Evolutionary conservation across 306 rosid genomes (phyloP).

Genomic region (Inga leiocalycina): DNA sequence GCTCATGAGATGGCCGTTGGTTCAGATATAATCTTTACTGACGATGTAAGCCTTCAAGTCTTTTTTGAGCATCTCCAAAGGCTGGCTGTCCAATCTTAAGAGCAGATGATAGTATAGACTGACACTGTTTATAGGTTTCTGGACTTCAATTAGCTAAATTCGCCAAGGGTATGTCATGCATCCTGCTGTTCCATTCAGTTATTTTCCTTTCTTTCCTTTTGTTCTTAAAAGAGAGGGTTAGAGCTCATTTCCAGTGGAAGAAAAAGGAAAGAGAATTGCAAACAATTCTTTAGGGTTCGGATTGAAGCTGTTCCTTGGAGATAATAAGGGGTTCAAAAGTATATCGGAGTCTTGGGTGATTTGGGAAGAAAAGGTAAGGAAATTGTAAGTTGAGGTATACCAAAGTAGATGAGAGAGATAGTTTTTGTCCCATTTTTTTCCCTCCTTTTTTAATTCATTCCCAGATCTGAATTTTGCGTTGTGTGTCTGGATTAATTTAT

Average conservation of each 20-base stretch:
- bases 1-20: constrained; percentile 82
- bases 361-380: constrained; percentile 46
- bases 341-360: constrained; percentile 32
- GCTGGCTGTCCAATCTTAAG: constrained; percentile 71
- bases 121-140: constrained; percentile 34
- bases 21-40: constrained; percentile 87
- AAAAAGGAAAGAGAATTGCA: constrained; percentile 46
- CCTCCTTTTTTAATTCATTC: constrained; percentile 15
- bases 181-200: constrained; percentile 42
- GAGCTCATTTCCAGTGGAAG: constrained; percentile 38
- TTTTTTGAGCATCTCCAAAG: constrained; percentile 92
- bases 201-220: constrained; percentile 45
- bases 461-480: constrained; percentile 34
- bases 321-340: constrained; percentile 41
- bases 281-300: constrained; percentile 55
- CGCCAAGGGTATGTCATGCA: constrained; percentile 29
- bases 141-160: constrained; percentile 47
- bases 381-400: constrained; percentile 43
- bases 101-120: constrained; percentile 28
- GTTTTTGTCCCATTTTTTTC: not conserved
- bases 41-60: constrained; percentile 90
- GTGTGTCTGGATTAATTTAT: constrained; percentile 27
- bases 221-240: constrained; percentile 36
- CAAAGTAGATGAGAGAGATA: constrained; percentile 38
- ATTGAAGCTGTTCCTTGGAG: constrained; percentile 36